Evolutionary conservation across 768 basidiomycete species (phyloP).

Genomic region (Hygrophoropsis aurantiaca): DNA sequence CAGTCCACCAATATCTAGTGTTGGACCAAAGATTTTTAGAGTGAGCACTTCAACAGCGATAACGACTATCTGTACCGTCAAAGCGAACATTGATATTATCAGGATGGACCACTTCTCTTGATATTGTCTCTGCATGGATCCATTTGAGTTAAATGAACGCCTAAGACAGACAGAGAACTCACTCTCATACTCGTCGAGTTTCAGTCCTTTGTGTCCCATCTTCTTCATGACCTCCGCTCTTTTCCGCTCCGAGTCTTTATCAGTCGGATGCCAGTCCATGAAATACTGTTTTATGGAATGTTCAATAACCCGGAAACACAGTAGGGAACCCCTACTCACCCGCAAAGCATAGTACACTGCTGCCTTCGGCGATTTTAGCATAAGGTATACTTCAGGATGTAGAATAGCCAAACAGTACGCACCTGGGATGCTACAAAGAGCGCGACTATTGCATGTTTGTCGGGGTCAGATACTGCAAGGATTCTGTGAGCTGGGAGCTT

Average conservation of each 20-base stretch:
- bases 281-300: conserved; percentile 53
- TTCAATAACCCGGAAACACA: neutral
- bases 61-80: conserved; percentile 47
- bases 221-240: conserved; percentile 69
- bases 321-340: conserved; percentile 38
- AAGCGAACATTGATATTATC: conserved; percentile 83
- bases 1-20: conserved; percentile 85
- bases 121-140: conserved; percentile 65
- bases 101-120: conserved; percentile 90
- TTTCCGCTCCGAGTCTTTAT: conserved; percentile 66
- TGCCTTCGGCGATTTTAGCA: conserved; percentile 46
- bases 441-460: conserved; percentile 40
- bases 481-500: conserved; percentile 6
- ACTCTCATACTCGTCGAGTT: conserved; percentile 93
- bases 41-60: too few species aligned
- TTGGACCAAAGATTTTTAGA: neutral
- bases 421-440: conserved; percentile 54
- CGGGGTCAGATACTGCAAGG: conserved; percentile 7
- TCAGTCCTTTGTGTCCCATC: conserved; percentile 68
- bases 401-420: conserved; percentile 18
- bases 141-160: neutral
- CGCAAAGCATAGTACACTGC: conserved; percentile 76
- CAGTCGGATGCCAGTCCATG: conserved; percentile 48
- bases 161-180: conserved; percentile 22
- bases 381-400: neutral